These are phyloP conservation scores for Syzygium grande DNA, from an alignment of 345 rosid species.

Conservation along the genomic window DNA sequence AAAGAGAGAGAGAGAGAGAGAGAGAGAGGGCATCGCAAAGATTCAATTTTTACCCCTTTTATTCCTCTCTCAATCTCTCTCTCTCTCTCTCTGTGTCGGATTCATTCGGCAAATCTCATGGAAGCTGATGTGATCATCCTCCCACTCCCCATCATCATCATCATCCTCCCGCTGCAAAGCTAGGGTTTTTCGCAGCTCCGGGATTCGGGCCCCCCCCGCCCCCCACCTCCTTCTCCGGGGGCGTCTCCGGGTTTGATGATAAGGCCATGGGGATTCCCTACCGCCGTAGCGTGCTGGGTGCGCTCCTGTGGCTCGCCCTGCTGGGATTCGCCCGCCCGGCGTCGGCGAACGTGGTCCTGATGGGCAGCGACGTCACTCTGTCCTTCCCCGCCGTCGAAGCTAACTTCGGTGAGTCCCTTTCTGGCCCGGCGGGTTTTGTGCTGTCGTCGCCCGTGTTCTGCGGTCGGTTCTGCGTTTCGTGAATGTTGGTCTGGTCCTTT, in stretches of 20 bases:
- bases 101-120: conserved; percentile 26
- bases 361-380: conserved; percentile 48
- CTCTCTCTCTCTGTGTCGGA: no score
- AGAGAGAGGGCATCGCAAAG: background rate
- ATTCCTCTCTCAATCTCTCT: background rate
- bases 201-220: background rate
- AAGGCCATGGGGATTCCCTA: conserved; percentile 9
- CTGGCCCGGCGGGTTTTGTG: background rate
- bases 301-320: conserved; percentile 23
- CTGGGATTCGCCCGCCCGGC: conserved; percentile 21
- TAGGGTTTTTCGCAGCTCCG: conserved; percentile 3
- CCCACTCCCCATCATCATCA: background rate
- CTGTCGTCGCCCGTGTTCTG: background rate
- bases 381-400: conserved; percentile 83
- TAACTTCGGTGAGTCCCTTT: conserved; percentile 51
- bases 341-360: conserved; percentile 53
- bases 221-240: background rate
- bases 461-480: background rate
- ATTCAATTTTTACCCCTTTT: background rate
- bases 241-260: background rate
- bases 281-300: conserved; percentile 6
- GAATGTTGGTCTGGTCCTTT: background rate
- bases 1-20: background rate
- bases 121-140: conserved; percentile 89
- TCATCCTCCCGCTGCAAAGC: background rate